These are phyloP conservation scores for Lagenidium sp. DNA, from an alignment of 352 stramenopile species.

Conservation along the genomic window DNA sequence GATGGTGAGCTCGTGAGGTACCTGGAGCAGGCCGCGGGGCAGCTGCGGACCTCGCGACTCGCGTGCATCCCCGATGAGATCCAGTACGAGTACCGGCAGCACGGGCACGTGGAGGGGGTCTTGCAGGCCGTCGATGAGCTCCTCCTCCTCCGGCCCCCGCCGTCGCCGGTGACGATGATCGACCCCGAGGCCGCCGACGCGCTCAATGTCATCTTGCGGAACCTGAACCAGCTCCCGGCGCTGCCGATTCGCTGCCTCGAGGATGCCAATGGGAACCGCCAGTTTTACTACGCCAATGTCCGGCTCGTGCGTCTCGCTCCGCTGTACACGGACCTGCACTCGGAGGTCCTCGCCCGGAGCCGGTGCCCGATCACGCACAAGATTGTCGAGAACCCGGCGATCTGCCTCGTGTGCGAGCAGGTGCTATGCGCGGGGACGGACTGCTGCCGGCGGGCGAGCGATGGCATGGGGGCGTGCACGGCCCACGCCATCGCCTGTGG, in stretches of 20 bases:
- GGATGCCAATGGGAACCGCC: slow-evolving; percentile 16
- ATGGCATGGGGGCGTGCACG: slow-evolving; percentile 70
- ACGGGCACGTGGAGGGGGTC: slow-evolving; percentile 34
- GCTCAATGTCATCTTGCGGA: slow-evolving; percentile 25
- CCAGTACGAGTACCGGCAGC: slow-evolving; percentile 44
- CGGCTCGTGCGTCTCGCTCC: slow-evolving; percentile 51
- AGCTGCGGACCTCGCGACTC: slow-evolving; percentile 36
- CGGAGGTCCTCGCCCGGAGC: slow-evolving; percentile 54
- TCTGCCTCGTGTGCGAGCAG: slow-evolving; percentile 70
- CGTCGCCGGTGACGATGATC: not conserved
- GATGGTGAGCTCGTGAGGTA: slow-evolving; percentile 45
- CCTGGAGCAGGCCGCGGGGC: slow-evolving; percentile 34
- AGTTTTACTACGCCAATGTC: slow-evolving; percentile 57
- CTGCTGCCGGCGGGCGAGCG: slow-evolving; percentile 57
- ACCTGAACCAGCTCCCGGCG: slow-evolving; percentile 36
- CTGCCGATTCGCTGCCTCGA: slow-evolving; percentile 44
- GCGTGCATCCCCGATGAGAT: slow-evolving; percentile 35
- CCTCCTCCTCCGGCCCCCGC: too few species aligned
- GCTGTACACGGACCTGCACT: slow-evolving; percentile 73
- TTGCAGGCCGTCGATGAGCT: slow-evolving; percentile 26
- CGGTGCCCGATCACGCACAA: slow-evolving; percentile 69
- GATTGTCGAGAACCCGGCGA: slow-evolving; percentile 66
- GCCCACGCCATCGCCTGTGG: slow-evolving; percentile 66
- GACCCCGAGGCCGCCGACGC: slow-evolving; percentile 1
- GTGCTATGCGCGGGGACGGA: slow-evolving; percentile 76